Percentiles rank a stretch among this genome's conserved stretches.
Evolutionary conservation across 306 rosid genomes (phyloP).

Genomic region (Vachellia pachyceras): DNA sequence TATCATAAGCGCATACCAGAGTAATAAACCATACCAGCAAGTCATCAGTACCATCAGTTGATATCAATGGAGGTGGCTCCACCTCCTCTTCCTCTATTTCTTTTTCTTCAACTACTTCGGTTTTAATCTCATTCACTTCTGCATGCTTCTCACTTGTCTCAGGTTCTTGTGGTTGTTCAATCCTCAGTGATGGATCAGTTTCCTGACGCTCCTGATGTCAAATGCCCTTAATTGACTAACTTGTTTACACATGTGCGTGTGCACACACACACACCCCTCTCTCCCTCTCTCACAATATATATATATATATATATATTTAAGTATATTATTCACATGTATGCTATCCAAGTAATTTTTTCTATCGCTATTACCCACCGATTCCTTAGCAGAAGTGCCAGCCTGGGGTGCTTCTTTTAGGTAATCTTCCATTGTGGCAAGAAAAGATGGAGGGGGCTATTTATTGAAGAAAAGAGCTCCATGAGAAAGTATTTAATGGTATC

Average conservation of each 20-base stretch:
- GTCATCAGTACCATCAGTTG: constrained; percentile 62
- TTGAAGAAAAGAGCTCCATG: constrained; percentile 38
- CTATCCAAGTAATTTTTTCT: not conserved
- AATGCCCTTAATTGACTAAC: constrained; percentile 30
- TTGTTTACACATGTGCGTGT: not conserved
- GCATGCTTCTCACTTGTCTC: constrained; percentile 52
- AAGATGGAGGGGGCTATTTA: constrained; percentile 93
- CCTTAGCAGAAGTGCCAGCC: constrained; percentile 54
- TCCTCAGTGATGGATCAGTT: constrained; percentile 46
- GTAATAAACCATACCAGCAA: constrained; percentile 59
- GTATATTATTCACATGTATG: not conserved
- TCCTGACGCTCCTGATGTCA: constrained; percentile 64
- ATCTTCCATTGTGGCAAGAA: constrained; percentile 91
- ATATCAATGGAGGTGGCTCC: constrained; percentile 73
- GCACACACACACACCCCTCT: too few relatives aligned
- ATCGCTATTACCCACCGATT: constrained; percentile 65
- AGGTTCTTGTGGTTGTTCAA: constrained; percentile 60
- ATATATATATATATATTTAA: too few relatives aligned
- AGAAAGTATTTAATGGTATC: constrained; percentile 36
- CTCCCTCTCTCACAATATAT: not conserved
- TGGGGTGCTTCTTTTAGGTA: constrained; percentile 90
- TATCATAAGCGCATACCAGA: not conserved
- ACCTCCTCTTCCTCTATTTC: constrained; percentile 51
- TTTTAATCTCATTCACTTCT: constrained; percentile 48
- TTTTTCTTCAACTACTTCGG: constrained; percentile 50